Conservation (phyloP, 1,284 basidiomycete genomes). For the Stygiomarasmius scandens region DNA sequence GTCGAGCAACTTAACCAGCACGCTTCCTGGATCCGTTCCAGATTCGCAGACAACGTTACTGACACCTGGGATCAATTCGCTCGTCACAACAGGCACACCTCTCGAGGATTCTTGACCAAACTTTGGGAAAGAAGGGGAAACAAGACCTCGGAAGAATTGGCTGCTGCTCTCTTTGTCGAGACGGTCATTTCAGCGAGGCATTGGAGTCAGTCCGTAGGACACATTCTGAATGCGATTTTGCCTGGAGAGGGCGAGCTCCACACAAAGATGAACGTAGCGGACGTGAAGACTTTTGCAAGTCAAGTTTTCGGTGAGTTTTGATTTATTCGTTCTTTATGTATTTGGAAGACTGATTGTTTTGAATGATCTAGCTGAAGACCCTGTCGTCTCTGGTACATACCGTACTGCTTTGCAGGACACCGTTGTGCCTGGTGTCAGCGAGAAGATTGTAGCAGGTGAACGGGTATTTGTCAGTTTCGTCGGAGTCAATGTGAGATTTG, state of each 20-base stretch:
- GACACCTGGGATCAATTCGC: not conserved
- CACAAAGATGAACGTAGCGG: conserved; percentile 40
- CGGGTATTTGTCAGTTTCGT: conserved; percentile 12
- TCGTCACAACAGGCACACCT: not conserved
- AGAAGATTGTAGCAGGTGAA: conserved; percentile 35
- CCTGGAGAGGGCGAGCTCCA: conserved; percentile 36
- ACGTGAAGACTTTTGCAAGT: conserved; percentile 37
- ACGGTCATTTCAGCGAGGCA: conserved; percentile 52
- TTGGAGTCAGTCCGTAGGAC: conserved; percentile 58
- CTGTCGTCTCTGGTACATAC: conserved; percentile 43
- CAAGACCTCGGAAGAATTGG: conserved; percentile 33
- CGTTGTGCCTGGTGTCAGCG: conserved; percentile 23
- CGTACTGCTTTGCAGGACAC: conserved; percentile 37
- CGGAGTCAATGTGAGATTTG: conserved; percentile 9
- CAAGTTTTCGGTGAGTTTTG: conserved; percentile 51
- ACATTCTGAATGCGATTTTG: conserved; percentile 66
- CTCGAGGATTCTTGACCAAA: conserved; percentile 24
- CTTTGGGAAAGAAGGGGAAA: conserved; percentile 20
- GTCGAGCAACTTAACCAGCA: conserved; percentile 40
- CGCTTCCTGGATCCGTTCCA: conserved; percentile 13
- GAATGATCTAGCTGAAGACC: conserved; percentile 8
- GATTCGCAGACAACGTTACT: not conserved
- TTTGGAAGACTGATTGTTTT: not conserved
- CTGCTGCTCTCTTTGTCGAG: conserved; percentile 47
- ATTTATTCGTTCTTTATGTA: conserved; percentile 5